A percentile compares a stretch with the other conserved stretches of the same genome.
Evolutionary conservation across 1,139 yeast species (phyloP).

Genomic region (Saccharomyces hybrid): DNA sequence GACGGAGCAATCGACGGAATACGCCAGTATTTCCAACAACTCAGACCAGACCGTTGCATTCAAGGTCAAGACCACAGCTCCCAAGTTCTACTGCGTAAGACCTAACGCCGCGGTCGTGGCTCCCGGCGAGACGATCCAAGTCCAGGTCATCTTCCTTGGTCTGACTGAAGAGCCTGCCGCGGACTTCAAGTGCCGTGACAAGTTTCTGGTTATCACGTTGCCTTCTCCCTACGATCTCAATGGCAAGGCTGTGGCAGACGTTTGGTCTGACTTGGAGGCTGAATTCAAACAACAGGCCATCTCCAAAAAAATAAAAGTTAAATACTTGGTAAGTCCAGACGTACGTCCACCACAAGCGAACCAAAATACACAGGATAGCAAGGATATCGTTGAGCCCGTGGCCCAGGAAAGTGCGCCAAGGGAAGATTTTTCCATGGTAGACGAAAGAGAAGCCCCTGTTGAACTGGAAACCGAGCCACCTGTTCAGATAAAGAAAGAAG

Average conservation of each 20-base stretch:
- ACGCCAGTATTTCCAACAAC: slow-evolving; percentile 61
- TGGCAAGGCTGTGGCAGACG: slow-evolving; percentile 53
- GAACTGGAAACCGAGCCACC: slow-evolving; percentile 4
- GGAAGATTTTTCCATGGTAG: neutral
- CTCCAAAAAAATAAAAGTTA: slow-evolving; percentile 75
- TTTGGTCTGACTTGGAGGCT: slow-evolving; percentile 67
- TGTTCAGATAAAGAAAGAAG: slow-evolving; percentile 4
- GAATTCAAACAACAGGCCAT: slow-evolving; percentile 51
- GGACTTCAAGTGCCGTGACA: slow-evolving; percentile 79
- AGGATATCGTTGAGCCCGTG: slow-evolving; percentile 1
- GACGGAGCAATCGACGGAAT: slow-evolving; percentile 63
- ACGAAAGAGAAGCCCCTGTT: neutral
- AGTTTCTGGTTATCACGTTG: slow-evolving; percentile 80
- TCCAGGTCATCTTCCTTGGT: slow-evolving; percentile 82
- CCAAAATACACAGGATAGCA: slow-evolving; percentile 3
- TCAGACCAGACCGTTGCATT: slow-evolving; percentile 61
- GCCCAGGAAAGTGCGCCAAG: slow-evolving; percentile 1
- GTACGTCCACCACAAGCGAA: neutral
- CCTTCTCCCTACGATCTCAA: slow-evolving; percentile 57
- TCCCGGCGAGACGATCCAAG: slow-evolving; percentile 67
- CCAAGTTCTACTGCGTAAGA: slow-evolving; percentile 90
- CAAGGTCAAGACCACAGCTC: slow-evolving; percentile 98
- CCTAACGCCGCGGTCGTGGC: slow-evolving; percentile 81
- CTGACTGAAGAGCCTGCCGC: slow-evolving; percentile 64
- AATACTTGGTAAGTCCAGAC: slow-evolving; percentile 37